Evolutionary conservation across 257 asterid genomes (phyloP).

Genomic region (Penstemon eatonii): DNA sequence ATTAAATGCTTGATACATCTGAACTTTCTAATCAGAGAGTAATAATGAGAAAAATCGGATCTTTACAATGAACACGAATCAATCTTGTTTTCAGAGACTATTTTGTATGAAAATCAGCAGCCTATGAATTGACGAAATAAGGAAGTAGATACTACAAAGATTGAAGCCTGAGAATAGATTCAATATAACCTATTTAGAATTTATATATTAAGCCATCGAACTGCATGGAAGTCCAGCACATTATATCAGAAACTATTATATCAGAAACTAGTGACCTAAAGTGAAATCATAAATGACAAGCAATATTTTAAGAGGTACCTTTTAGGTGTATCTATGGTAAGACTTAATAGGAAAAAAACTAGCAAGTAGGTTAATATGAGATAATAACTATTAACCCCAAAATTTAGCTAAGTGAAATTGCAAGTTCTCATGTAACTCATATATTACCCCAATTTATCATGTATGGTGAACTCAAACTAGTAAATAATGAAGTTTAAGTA

Average conservation of each 20-base stretch:
- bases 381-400: not conserved
- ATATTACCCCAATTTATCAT: conserved; percentile 18
- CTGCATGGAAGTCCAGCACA: not conserved
- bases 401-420: not conserved
- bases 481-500: conserved; percentile 3
- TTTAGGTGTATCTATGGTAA: not conserved
- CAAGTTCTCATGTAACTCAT: not conserved
- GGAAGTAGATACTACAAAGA: not conserved
- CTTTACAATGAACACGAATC: conserved; percentile 1
- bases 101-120: not conserved
- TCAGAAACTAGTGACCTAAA: not conserved
- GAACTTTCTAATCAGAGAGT: not conserved
- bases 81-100: conserved; percentile 6
- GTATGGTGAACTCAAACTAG: conserved; percentile 16
- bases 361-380: conserved; percentile 2
- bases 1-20: not conserved
- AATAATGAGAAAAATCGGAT: conserved; percentile 12
- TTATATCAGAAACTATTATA: not conserved
- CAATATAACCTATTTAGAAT: not conserved
- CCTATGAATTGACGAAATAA: not conserved
- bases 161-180: not conserved
- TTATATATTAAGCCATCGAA: not conserved
- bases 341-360: no score
- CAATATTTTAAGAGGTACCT: conserved; percentile 5
- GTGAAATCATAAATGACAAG: conserved; percentile 6